Evolutionary conservation across 768 basidiomycete species (phyloP), one percentile per base, ranked within the genome.

Genomic region (Kwoniella dejecticola): DNA sequence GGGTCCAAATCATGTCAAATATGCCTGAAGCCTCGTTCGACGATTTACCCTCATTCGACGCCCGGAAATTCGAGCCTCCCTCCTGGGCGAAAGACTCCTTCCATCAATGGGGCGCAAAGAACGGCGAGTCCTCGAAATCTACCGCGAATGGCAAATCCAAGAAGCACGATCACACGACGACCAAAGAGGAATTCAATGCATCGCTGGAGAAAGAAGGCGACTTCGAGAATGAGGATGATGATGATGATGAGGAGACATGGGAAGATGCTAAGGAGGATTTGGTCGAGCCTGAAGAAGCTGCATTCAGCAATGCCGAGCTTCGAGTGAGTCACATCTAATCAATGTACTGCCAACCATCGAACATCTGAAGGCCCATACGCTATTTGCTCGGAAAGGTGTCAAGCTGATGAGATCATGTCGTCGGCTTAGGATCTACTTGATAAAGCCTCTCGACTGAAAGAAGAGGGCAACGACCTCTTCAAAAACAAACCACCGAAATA

Each of bases 401-500:
- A n/a, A n/a, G n/a, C n/a, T n/a, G n/a, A n/a, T n/a, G n/a, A n/a
- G n/a, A n/a, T n/a, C 15, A 36, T 36, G 7, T 46, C n/a, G n/a
- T 11, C 11, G 2, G 5, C n/a, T n/a, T 54, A 87, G 85, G 78
- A 80, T 59, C 76, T 68, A 52, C 79, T 89, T 13, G 71, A 64
- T 29, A 79, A 81, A 63, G 88, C 88, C 15, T 83, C 84, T 26
- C 83, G 84, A 47, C 79, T 88, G 54, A 96, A 94, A 78, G 78
- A 80, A 7, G 84, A 88, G 71, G 93, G 91, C 17, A 95, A 92
- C 64, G 83, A 83, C 2, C 80, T 82, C 63, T 95, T 91, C 79
- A 86, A 85, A 47, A 79, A 53, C 13, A 60, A 58, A 40, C 69
- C 83, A 19, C 79, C 82, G 38, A 79, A 82, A 63, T 90, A 89